Percentiles rank a stretch among this genome's conserved stretches.
These are phyloP conservation scores for Protoeuglena noctilucae DNA, from an alignment of 139 green algal genomes.

Conservation along the genomic window DNA sequence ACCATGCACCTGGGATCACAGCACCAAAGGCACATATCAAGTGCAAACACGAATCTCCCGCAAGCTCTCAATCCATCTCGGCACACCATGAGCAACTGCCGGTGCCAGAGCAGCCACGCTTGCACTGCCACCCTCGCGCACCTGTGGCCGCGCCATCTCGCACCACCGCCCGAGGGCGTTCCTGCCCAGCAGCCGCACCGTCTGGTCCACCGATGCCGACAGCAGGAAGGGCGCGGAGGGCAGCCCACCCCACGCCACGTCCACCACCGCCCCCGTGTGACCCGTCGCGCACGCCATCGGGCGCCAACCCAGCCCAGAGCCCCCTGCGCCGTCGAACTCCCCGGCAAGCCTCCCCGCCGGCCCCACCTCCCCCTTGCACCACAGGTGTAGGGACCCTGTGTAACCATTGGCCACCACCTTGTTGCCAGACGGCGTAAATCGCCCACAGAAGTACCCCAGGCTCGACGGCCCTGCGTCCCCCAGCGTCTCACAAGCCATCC, in stretches of 20 bases:
- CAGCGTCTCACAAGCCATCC: constrained; percentile 50
- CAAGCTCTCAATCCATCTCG: constrained; percentile 4
- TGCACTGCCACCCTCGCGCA: constrained; percentile 1
- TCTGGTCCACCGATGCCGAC: constrained; percentile 61
- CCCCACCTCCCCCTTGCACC: constrained; percentile 19
- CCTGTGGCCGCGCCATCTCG: constrained; percentile 76
- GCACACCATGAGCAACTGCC: neutral
- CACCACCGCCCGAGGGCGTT: constrained; percentile 39
- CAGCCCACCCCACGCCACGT: constrained; percentile 48
- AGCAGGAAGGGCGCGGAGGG: constrained; percentile 41
- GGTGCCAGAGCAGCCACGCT: neutral
- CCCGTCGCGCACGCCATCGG: constrained; percentile 54
- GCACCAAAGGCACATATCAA: neutral
- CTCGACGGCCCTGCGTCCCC: constrained; percentile 34
- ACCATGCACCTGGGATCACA: constrained; percentile 65
- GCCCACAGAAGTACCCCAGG: constrained; percentile 59
- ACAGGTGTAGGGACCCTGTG: constrained; percentile 83
- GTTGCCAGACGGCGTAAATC: constrained; percentile 33
- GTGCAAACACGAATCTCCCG: neutral
- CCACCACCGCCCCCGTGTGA: constrained; percentile 61
- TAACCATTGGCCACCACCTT: constrained; percentile 68
- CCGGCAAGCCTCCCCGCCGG: neutral
- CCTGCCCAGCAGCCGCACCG: constrained; percentile 35
- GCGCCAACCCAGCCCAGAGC: constrained; percentile 25
- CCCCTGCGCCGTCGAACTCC: neutral